Conservation (phyloP, 2,329 filamentous ascomycete species). For the Colletotrichum camelliae region DNA sequence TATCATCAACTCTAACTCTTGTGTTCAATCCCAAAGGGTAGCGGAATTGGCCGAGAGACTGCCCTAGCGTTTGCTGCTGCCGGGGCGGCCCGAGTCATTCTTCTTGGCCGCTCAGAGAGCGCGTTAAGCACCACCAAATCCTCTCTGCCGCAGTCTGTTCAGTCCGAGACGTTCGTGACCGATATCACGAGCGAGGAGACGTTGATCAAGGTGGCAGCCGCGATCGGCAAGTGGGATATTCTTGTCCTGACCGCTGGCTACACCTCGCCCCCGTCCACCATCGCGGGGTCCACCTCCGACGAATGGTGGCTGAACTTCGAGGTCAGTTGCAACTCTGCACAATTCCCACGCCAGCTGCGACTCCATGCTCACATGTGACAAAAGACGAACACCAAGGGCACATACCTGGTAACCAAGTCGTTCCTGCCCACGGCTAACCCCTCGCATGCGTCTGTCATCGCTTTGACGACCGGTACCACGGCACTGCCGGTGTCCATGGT, state of each 20-base stretch:
- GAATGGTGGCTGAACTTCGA: constrained; percentile 30
- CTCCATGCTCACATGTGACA: not conserved
- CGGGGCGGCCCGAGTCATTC: constrained; percentile 39
- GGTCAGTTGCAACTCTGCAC: constrained; percentile 12
- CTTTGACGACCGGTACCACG: constrained; percentile 25
- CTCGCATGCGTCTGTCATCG: constrained; percentile 21
- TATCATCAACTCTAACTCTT: not conserved
- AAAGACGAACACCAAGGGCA: constrained; percentile 56
- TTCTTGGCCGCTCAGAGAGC: constrained; percentile 40
- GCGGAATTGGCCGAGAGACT: constrained; percentile 70
- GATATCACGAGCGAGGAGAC: constrained; percentile 8
- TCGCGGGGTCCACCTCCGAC: constrained; percentile 17
- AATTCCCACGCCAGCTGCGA: not conserved
- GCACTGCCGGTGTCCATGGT: constrained; percentile 21
- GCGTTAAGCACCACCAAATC: constrained; percentile 29
- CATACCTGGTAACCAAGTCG: constrained; percentile 46
- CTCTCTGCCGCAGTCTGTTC: constrained; percentile 23
- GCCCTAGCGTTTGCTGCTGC: constrained; percentile 61
- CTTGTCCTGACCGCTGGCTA: constrained; percentile 22
- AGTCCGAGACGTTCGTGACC: not conserved
- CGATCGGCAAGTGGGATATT: constrained; percentile 22
- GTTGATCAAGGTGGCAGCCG: constrained; percentile 3
- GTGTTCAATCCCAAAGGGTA: not conserved
- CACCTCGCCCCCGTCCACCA: constrained; percentile 17
- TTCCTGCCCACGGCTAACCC: constrained; percentile 46